These are phyloP conservation scores for Teunomyces barrocoloradensis DNA, from an alignment of 805 yeast species.

Conservation along the genomic window DNA sequence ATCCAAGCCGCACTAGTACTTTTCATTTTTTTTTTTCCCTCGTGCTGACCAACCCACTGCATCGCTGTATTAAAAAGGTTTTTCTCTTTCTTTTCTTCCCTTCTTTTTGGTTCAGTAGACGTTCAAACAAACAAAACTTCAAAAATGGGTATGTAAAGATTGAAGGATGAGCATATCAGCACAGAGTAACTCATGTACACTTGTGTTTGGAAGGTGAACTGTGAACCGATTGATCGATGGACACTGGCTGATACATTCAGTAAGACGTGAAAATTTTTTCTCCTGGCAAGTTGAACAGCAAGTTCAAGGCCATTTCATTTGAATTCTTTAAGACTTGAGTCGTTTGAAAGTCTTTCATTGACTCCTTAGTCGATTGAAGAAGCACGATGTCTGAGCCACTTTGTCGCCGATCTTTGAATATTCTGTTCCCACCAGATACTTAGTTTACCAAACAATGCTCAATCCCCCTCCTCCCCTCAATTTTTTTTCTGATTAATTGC, in stretches of 20 bases:
- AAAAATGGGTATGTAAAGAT: slow-evolving; percentile 35
- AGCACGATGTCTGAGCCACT: too few relatives aligned
- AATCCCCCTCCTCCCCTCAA: background rate
- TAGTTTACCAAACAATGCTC: background rate
- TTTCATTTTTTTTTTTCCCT: slow-evolving; percentile 11
- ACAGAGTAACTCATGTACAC: background rate
- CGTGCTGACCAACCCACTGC: slow-evolving; percentile 12
- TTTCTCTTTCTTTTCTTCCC: slow-evolving; percentile 15
- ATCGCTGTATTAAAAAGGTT: slow-evolving; percentile 11
- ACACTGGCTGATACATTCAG: background rate
- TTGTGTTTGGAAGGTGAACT: background rate
- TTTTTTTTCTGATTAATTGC: background rate
- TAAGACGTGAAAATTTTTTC: background rate
- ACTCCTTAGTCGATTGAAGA: too few relatives aligned
- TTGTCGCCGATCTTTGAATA: too few relatives aligned
- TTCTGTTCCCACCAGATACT: too few relatives aligned
- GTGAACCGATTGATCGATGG: background rate
- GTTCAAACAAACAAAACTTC: slow-evolving; percentile 24
- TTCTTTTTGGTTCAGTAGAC: slow-evolving; percentile 19
- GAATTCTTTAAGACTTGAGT: background rate
- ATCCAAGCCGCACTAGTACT: background rate
- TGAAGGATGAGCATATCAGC: background rate
- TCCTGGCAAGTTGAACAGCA: background rate
- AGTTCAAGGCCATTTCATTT: background rate
- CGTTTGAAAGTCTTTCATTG: too few relatives aligned